Evolutionary conservation across 1,139 yeast genomes (phyloP), one percentile per base, ranked within the genome.

Genomic region (Debaryomycetaceae sp.): DNA sequence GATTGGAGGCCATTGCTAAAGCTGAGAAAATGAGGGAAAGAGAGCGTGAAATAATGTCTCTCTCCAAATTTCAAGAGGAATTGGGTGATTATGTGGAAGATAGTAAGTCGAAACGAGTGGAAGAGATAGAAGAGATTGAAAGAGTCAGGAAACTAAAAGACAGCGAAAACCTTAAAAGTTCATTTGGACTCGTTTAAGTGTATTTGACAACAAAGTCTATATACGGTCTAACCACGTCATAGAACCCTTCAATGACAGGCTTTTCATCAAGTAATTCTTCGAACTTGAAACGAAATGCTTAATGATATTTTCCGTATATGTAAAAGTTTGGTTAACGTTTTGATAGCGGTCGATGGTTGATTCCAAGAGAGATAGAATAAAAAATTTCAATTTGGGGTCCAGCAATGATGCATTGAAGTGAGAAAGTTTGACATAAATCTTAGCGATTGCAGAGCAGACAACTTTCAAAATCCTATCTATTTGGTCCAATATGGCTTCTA

Each of bases 61-160:
- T 71, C 37, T 83, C 81, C 50, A 84, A 83, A 47, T 91, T 91
- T 56, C 89, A 86, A 60, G 90, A 86, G 52, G 98, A 91, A 58
- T 69, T 91, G n/a, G 95, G 84, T 1, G 86, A 80, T 36, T 91
- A 89, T 70, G 96, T 91, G 5, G 90, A 75, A 7, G 93, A 84
- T 42, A 76, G 79, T 35, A 85, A 78, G 56, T 72, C 90, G 47
- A 88, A 87, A 58, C 84, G 81, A 51, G 81, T 89, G 29, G 98
- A 97, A 3, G 97, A 98, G 3, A 77, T 90, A 36, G 95, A 85
- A 48, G 97, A 90, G 54, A 69, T 88, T 17, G 98, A 91, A 56
- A 74, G 89, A 46, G 58, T 75, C 42, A 73, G 97, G 50, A 75
- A 72, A 55, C 66, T 76, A 48, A 84, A 85, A 49, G 96, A 91